Percentiles rank a stretch among this genome's conserved stretches.
Evolutionary conservation across 768 basidiomycete species (phyloP).

Genomic region (Psilocybe cyanescens): DNA sequence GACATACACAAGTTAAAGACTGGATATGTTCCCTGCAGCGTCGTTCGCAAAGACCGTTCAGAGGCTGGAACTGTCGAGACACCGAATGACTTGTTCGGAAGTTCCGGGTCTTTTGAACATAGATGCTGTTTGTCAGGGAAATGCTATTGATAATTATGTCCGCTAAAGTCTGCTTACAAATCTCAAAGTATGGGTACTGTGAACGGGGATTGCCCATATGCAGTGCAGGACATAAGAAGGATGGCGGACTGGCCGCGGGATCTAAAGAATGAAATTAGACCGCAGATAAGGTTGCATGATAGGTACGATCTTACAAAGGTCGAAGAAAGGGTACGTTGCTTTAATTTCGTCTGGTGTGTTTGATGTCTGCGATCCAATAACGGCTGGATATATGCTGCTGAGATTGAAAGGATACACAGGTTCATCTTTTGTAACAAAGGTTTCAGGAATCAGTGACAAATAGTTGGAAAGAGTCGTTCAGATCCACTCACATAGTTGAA

Average conservation of each 20-base stretch:
- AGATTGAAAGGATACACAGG: conserved; percentile 26
- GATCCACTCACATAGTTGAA: conserved; percentile 26
- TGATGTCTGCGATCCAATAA: background rate
- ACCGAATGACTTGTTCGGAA: background rate
- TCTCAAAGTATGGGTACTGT: conserved; percentile 23
- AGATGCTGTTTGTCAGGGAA: background rate
- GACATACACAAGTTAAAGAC: conserved; percentile 35
- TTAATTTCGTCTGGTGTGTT: background rate
- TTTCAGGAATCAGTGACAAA: background rate
- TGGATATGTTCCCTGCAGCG: conserved; percentile 25
- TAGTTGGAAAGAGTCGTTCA: no score
- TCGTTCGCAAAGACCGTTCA: background rate
- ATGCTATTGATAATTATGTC: background rate
- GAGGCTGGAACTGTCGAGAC: background rate
- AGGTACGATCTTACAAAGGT: conserved; percentile 13
- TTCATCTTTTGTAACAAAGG: conserved; percentile 14
- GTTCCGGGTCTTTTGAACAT: background rate
- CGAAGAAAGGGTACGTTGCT: conserved; percentile 17
- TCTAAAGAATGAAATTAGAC: conserved; percentile 8
- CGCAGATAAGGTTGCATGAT: background rate
- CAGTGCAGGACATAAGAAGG: conserved; percentile 12
- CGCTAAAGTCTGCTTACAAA: conserved; percentile 17
- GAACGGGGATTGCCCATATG: conserved; percentile 10
- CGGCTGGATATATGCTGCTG: conserved; percentile 18
- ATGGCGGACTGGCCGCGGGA: conserved; percentile 14